Percentiles rank a stretch among this genome's conserved stretches.
Evolutionary conservation across 2,329 filamentous ascomycete genomes (phyloP).

Genomic region (Dothistroma pini): DNA sequence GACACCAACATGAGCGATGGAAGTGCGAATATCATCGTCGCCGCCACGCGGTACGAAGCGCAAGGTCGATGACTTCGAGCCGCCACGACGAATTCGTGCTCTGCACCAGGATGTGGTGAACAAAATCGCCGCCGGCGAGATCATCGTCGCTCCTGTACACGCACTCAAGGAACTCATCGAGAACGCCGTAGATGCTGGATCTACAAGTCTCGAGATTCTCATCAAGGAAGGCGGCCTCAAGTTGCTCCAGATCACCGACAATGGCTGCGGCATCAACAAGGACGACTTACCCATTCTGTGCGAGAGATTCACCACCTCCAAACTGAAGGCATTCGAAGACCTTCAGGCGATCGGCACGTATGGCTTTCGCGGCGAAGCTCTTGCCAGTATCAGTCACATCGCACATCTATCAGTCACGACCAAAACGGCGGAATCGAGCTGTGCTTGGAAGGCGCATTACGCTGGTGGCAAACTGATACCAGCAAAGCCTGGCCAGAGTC

Average conservation of each 20-base stretch:
- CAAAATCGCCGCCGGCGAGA: conserved; percentile 94
- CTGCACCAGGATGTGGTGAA: conserved; percentile 92
- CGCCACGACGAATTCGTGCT: conserved; percentile 59
- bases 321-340: conserved; percentile 90
- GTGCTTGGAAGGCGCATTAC: conserved; percentile 89
- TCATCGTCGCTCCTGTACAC: conserved; percentile 95
- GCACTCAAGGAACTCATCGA: conserved; percentile 95
- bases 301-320: conserved; percentile 95
- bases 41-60: conserved; percentile 35
- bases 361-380: conserved; percentile 93
- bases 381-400: conserved; percentile 98
- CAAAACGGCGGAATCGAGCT: conserved; percentile 79
- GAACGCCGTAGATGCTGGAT: conserved; percentile 95
- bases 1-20: background rate
- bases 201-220: conserved; percentile 82
- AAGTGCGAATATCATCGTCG: conserved; percentile 13
- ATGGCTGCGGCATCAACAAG: conserved; percentile 91
- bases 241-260: conserved; percentile 93
- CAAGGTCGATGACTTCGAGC: conserved; percentile 34
- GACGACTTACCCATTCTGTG: conserved; percentile 90
- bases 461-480: conserved; percentile 76
- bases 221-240: conserved; percentile 96
- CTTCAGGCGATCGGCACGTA: conserved; percentile 87
- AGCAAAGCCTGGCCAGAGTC: conserved; percentile 79
- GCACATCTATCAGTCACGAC: conserved; percentile 94